phyloP scores from a whole-genome alignment of 495 filamentous ascomycete genomes.

The Tuber indicum region DNA sequence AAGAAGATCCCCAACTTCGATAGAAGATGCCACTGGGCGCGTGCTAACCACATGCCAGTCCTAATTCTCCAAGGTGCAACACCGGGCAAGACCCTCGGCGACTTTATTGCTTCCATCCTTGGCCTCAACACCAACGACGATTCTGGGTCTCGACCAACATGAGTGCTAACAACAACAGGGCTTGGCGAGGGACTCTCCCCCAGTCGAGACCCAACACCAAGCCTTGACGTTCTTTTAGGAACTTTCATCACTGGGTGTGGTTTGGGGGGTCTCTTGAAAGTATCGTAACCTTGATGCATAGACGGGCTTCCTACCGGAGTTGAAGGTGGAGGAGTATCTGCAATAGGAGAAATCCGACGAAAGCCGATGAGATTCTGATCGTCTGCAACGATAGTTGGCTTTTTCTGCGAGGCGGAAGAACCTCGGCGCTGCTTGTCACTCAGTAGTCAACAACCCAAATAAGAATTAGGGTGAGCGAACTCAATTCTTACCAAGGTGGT shows the following conservation, averaged over 20 bases:
- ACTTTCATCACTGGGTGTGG: conserved; percentile 16
- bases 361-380: conserved; percentile 56
- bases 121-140: conserved; percentile 57
- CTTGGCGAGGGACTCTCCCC: conserved; percentile 21
- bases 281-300: conserved; percentile 34
- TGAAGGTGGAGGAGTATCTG: conserved; percentile 47
- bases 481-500: conserved; percentile 45
- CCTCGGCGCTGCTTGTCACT: conserved; percentile 43
- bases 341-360: conserved; percentile 52
- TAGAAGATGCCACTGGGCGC: conserved; percentile 38
- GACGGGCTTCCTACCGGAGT: conserved; percentile 41
- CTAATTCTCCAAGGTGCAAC: conserved; percentile 26
- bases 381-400: conserved; percentile 21
- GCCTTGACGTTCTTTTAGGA: conserved; percentile 34
- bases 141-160: conserved; percentile 32
- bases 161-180: conserved; percentile 46
- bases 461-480: conserved; percentile 39
- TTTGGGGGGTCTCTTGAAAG: conserved; percentile 36
- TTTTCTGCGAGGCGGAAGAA: conserved; percentile 33
- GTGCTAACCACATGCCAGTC: conserved; percentile 23
- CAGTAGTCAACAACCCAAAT: conserved; percentile 44
- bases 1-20: conserved; percentile 51
- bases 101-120: conserved; percentile 39
- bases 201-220: conserved; percentile 41
- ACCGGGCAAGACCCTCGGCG: conserved; percentile 44